Conservation (phyloP, 2,329 filamentous ascomycete species). For the Diplodia corticola region DNA sequence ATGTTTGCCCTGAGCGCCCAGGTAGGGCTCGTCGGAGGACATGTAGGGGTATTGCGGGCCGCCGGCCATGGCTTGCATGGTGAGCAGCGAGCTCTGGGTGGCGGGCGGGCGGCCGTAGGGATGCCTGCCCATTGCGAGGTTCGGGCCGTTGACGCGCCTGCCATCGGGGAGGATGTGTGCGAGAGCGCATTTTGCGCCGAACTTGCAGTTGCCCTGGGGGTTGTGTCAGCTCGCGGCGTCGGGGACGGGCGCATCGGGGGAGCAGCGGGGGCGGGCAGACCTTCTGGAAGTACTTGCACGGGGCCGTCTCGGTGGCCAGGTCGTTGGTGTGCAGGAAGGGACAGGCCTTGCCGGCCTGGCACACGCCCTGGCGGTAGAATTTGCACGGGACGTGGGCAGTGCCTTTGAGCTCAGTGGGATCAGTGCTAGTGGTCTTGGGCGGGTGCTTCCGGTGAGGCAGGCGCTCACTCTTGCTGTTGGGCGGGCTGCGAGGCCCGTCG, state of each 20-base stretch:
- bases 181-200: constrained; percentile 95
- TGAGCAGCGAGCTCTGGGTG: constrained; percentile 70
- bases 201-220: constrained; percentile 96
- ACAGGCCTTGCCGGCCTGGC: constrained; percentile 93
- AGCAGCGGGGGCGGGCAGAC: constrained; percentile 49
- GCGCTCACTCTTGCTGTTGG: constrained; percentile 51
- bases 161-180: constrained; percentile 94
- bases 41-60: constrained; percentile 44
- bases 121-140: constrained; percentile 58
- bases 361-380: constrained; percentile 95
- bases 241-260: too few relatives aligned
- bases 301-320: constrained; percentile 76
- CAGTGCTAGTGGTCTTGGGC: constrained; percentile 15
- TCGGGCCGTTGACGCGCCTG: constrained; percentile 78
- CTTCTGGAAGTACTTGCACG: constrained; percentile 99
- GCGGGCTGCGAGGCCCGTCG: constrained; percentile 47
- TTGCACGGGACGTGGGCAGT: constrained; percentile 98
- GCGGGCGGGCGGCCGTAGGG: constrained; percentile 58
- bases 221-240: constrained; percentile 17
- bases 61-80: constrained; percentile 52
- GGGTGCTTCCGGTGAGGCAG: constrained; percentile 1
- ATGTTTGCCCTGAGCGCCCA: constrained; percentile 32
- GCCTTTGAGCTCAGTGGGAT: constrained; percentile 56
- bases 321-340: constrained; percentile 95
- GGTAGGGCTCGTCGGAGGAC: constrained; percentile 44